Evolutionary conservation across 352 stramenopile species (phyloP).

Genomic region (Phytophthora tentaculata): DNA sequence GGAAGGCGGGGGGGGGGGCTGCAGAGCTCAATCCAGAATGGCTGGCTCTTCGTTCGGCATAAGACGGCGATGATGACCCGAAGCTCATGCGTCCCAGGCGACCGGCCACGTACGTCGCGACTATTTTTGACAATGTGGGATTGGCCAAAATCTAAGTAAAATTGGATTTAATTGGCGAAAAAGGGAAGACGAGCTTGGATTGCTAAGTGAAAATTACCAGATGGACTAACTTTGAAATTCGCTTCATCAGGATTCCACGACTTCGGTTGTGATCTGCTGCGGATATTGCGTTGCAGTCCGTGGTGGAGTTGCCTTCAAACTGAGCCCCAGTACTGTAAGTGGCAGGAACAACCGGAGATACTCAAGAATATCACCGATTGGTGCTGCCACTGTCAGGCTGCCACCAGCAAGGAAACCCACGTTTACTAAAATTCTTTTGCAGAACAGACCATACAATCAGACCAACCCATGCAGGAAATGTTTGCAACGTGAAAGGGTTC

Average conservation of each 20-base stretch:
- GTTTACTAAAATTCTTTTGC: no score
- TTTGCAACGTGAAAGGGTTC: no score
- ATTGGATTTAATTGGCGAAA: constrained; percentile 2
- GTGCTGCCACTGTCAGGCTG: no score
- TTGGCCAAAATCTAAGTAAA: not conserved
- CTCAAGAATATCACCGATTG: no score
- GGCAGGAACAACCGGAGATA: no score
- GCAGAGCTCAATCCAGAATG: constrained; percentile 3
- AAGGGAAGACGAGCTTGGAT: not conserved
- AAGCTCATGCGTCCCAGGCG: constrained; percentile 12
- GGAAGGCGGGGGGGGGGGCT: not conserved
- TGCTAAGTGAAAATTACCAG: constrained; percentile 8
- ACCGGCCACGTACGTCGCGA: constrained; percentile 11
- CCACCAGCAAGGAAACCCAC: no score
- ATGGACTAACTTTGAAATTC: not conserved
- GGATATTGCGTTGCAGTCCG: constrained; percentile 4
- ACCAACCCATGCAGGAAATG: no score
- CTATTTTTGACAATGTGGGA: not conserved
- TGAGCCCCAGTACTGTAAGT: not conserved
- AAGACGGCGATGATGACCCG: not conserved
- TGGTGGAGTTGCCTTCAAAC: not conserved
- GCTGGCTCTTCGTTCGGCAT: constrained; percentile 14
- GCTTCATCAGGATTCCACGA: not conserved
- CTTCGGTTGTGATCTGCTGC: not conserved
- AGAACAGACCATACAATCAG: no score